Evolutionary conservation across 257 asterid species (phyloP).

Genomic region (Jasminum sambac): DNA sequence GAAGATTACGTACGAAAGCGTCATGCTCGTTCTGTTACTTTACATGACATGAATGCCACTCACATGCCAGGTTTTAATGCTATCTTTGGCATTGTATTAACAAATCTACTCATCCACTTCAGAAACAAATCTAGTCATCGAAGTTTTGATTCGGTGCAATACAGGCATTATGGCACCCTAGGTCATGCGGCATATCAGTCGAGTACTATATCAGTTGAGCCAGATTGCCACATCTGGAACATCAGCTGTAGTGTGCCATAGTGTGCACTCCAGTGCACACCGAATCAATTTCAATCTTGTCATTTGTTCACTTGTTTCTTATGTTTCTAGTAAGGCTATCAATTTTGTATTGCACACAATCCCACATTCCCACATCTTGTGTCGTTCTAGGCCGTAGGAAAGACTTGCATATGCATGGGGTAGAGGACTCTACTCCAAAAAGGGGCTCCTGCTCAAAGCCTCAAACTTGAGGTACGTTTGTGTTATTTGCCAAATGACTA

Average conservation of each 20-base stretch:
- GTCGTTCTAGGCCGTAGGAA: neutral
- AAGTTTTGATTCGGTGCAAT: too few relatives aligned
- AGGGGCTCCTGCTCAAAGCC: slow-evolving; percentile 21
- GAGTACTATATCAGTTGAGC: too few relatives aligned
- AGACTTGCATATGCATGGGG: slow-evolving; percentile 1
- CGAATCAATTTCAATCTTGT: too few relatives aligned
- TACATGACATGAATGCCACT: slow-evolving; percentile 25
- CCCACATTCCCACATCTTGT: neutral
- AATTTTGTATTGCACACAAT: slow-evolving; percentile 2
- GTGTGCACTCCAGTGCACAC: too few relatives aligned
- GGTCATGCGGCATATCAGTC: too few relatives aligned
- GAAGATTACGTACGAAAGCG: slow-evolving; percentile 57
- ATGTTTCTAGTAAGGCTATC: neutral
- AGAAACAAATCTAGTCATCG: too few relatives aligned
- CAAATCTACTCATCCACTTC: too few relatives aligned
- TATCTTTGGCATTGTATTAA: neutral
- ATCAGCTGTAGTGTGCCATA: too few relatives aligned
- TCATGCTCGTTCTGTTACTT: slow-evolving; percentile 27
- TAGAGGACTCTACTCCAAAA: neutral
- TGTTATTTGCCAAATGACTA: neutral
- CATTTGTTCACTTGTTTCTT: neutral
- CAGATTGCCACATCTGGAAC: too few relatives aligned
- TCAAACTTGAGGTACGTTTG: slow-evolving; percentile 29
- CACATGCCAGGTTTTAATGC: slow-evolving; percentile 17
- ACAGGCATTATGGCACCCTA: too few relatives aligned